Evolutionary conservation across 1,284 basidiomycete species (phyloP), one percentile per base, ranked within the genome.

Genomic region (Mycena citricolor): DNA sequence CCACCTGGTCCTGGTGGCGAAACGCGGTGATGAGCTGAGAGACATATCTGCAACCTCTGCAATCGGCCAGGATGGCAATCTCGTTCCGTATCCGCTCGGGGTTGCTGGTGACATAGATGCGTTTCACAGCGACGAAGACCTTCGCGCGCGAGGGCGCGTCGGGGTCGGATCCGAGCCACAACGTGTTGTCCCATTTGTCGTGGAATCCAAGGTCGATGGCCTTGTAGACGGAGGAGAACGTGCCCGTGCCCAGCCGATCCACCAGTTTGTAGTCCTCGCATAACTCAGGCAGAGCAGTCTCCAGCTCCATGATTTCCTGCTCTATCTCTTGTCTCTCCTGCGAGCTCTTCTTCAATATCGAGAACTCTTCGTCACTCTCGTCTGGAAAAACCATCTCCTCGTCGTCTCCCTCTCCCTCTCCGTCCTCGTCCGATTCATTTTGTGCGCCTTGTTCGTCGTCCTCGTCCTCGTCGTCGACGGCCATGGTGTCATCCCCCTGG

Each of bases 221-320:
- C 60, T 99, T 97, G 76, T 98, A 99, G 8, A 99, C 95, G 8
- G 94, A 94, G 0, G 95, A 98, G 67, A 99, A 99, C 2, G 95
- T 99, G 19, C 95, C 93, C 51, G 95, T 97, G 12, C 95, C 95
- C 0, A 99, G 77, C 5, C 94, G 79, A 68, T 98, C 95, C 20
- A 98, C 68, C 19, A 98, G 74, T 47, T 75, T 77, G 73, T 97
- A 99, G 54, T 88, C 73, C n/a, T 71, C 64, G 4, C 66, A 62
- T 31, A 94, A 71, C 8, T 74, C 63, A 0, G 85, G 83, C 2
- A 94, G 79, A 12, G 77, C 71, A 1, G 61, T 58, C 51, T 78
- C 65, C 14, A 89, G 72, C 53, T 84, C 77, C 0, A 62, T 60
- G 22, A 98, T 94, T 64, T 95, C 91, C 26, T 73, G 69, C 44